Percentiles rank a stretch among this genome's conserved stretches.
phyloP scores from a whole-genome alignment of 2,329 filamentous ascomycete genomes.

The Sporothrix schenckii region DNA sequence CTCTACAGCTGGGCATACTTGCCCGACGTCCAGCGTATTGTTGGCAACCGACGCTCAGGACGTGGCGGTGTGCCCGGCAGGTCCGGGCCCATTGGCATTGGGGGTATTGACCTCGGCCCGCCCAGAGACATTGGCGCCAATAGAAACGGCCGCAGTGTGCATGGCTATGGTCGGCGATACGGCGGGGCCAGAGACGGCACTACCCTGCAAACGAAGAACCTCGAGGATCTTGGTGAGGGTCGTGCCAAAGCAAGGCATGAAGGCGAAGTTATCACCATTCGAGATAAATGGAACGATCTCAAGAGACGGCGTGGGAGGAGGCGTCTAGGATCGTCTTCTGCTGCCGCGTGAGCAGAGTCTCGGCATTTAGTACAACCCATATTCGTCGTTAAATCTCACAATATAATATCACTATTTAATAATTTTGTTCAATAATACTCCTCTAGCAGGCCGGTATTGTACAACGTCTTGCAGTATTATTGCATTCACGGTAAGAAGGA shows the following conservation, averaged over 20 bases:
- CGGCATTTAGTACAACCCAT: neutral
- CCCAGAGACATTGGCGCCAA: neutral
- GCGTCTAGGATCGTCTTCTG: conserved; percentile 27
- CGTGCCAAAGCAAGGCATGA: conserved; percentile 49
- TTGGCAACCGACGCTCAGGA: conserved; percentile 40
- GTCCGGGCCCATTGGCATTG: conserved; percentile 6
- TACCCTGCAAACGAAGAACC: conserved; percentile 49
- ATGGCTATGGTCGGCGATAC: conserved; percentile 32
- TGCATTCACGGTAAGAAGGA: neutral
- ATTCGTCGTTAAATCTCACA: neutral
- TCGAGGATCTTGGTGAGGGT: conserved; percentile 57
- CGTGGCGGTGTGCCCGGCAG: neutral
- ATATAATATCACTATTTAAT: conserved; percentile 10
- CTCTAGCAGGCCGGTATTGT: neutral
- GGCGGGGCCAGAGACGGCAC: conserved; percentile 36
- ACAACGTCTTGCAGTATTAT: neutral
- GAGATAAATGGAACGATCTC: conserved; percentile 49
- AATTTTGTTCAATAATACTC: neutral
- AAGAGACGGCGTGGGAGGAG: conserved; percentile 41
- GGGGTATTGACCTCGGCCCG: conserved; percentile 1
- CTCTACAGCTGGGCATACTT: conserved; percentile 57
- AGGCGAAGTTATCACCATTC: conserved; percentile 51
- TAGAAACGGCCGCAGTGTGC: conserved; percentile 4
- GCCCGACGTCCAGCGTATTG: conserved; percentile 51
- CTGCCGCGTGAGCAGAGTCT: neutral